Evolutionary conservation across 495 filamentous ascomycete species (phyloP).

Genomic region (Saxispiralis lemnorum): DNA sequence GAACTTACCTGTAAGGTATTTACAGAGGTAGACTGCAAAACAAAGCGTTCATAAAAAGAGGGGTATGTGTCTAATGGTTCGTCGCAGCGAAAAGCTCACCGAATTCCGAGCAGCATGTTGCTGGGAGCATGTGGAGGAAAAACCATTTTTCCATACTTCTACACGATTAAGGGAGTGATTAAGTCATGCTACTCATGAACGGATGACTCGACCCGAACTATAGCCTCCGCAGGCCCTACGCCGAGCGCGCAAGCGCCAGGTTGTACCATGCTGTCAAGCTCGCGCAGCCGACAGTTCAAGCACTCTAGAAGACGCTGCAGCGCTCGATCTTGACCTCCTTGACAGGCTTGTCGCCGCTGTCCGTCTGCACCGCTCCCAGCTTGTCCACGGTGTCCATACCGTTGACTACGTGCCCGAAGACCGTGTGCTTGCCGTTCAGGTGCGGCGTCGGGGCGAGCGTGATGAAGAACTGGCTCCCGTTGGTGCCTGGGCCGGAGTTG

Average conservation of each 20-base stretch:
- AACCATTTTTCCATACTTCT: too few species aligned
- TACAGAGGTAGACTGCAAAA: too few species aligned
- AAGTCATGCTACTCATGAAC: too few species aligned
- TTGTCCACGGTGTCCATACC: conserved; percentile 3
- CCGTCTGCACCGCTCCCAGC: conserved; percentile 1
- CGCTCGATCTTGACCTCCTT: conserved; percentile 2
- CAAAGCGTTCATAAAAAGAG: too few species aligned
- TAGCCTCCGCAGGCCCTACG: neutral
- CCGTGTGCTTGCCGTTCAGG: conserved; percentile 9
- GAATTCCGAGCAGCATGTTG: too few species aligned
- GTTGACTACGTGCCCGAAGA: conserved; percentile 8
- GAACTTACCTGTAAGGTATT: too few species aligned
- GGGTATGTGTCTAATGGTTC: too few species aligned
- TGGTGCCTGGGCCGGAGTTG: conserved; percentile 13
- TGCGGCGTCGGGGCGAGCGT: conserved; percentile 23
- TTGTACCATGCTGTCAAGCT: neutral
- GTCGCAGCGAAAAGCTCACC: too few species aligned
- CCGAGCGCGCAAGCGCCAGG: too few species aligned
- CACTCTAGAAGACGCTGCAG: neutral
- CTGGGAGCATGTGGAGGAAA: too few species aligned
- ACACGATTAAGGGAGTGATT: too few species aligned
- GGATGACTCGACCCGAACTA: too few species aligned
- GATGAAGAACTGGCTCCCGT: conserved; percentile 18
- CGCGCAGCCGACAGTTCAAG: neutral
- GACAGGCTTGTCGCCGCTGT: neutral